Conservation (phyloP, 129 eudicot genomes). For the Chrysanthemum lavandulifolium region DNA sequence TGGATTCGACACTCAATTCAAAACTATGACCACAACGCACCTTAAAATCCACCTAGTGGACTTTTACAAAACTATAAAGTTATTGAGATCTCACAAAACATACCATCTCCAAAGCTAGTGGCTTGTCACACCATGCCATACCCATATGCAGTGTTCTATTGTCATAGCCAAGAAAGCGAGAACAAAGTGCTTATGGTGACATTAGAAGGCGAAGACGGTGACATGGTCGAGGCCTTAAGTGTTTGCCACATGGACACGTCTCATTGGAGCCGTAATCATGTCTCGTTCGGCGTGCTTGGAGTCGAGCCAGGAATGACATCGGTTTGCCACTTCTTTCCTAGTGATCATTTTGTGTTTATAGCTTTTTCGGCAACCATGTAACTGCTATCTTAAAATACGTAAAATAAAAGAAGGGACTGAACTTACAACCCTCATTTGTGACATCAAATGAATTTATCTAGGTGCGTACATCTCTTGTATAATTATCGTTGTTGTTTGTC, state of each 20-base stretch:
- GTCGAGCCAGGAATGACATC: slow-evolving; percentile 73
- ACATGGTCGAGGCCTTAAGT: slow-evolving; percentile 56
- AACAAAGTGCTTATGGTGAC: slow-evolving; percentile 57
- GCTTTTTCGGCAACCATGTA: slow-evolving; percentile 28
- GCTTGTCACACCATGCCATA: slow-evolving; percentile 90
- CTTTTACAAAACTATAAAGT: slow-evolving; percentile 56
- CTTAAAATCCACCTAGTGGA: slow-evolving; percentile 34
- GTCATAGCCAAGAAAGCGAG: slow-evolving; percentile 64
- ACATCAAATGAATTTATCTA: background rate
- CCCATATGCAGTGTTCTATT: slow-evolving; percentile 67
- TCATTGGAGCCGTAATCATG: slow-evolving; percentile 58
- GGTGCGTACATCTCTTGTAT: background rate
- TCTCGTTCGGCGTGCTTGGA: slow-evolving; percentile 57
- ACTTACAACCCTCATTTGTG: background rate
- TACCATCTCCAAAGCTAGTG: slow-evolving; percentile 54
- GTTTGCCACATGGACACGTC: slow-evolving; percentile 91
- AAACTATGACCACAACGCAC: slow-evolving; percentile 54
- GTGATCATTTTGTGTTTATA: slow-evolving; percentile 60
- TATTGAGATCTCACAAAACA: slow-evolving; percentile 38
- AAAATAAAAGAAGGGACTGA: background rate
- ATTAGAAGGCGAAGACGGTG: slow-evolving; percentile 62
- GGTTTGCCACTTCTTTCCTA: slow-evolving; percentile 82
- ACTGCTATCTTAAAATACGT: background rate
- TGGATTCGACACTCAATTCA: slow-evolving; percentile 35
- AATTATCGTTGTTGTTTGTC: background rate